Evolutionary conservation across 768 basidiomycete genomes (phyloP), one percentile per base, ranked within the genome.

Genomic region (Tephrocybe sp.): DNA sequence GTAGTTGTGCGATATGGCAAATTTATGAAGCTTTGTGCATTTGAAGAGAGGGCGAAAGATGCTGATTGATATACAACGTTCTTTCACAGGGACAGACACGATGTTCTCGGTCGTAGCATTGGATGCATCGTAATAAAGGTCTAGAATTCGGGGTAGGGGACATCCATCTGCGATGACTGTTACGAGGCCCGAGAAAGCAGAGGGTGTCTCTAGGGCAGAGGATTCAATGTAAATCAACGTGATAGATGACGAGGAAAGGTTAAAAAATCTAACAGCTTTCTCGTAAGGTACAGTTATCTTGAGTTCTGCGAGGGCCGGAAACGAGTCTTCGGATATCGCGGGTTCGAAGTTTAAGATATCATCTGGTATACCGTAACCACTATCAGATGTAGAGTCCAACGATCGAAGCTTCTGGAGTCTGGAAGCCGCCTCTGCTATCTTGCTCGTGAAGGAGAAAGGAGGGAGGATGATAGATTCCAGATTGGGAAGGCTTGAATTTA

Each of bases 331-430:
- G n/a, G 61, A 35, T 13, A 83, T 62, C 3, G 52, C 55, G 1
- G 84, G 82, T 13, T 42, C 19, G 57, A 83, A 82, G 31, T 65
- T 58, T 11, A 60, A 50, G 1, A 79, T 70, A 52, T 85, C 83
- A 6, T 82, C 55, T 14, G 67, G 51, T 26, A n/a, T n/a, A n/a
- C 26, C 26, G 7, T 26, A n/a, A n/a, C 26, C 26, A 56, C n/a
- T 79, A 82, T 45, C 75, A 77, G 49, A 82, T n/a, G n/a, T n/a
- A n/a, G n/a, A 85, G 47, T 83, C 80, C 17, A 84, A 52, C 69
- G 57, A 4, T 65, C 63, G 0, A 85, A 72, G 41, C 75, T 57
- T 19, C 65, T 65, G n/a, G 26, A 77, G 66, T 10, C 48, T 68
- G 6, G 82, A 79, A 13, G 81, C 64, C 2, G 68, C 59, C 49